Evolutionary conservation across 331 rosid species (phyloP).

Genomic region (Arachis monticola): DNA sequence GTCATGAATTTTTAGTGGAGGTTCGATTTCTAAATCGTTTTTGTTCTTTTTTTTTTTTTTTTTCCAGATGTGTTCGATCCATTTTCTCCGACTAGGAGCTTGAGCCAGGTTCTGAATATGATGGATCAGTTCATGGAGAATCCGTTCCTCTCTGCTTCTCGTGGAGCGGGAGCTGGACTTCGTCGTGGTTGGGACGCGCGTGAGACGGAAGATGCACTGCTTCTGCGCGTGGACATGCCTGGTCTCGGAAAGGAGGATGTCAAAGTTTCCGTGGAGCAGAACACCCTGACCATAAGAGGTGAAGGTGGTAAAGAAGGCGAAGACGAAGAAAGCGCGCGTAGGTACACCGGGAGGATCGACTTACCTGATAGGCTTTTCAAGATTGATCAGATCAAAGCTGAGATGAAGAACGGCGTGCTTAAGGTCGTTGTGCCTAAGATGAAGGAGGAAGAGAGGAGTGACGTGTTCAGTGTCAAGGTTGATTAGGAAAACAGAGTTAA

Average conservation of each 20-base stretch:
- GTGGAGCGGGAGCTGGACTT: constrained; percentile 58
- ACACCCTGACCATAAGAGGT: constrained; percentile 64
- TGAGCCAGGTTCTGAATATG: constrained; percentile 74
- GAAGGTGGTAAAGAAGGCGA: constrained; percentile 59
- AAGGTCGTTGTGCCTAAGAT: constrained; percentile 69
- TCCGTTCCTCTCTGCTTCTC: constrained; percentile 50
- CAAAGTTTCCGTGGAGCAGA: constrained; percentile 73
- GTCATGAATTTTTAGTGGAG: too few relatives aligned
- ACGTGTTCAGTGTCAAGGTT: constrained; percentile 50
- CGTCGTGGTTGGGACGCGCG: constrained; percentile 73
- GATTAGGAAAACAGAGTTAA: constrained; percentile 36
- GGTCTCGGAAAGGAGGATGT: constrained; percentile 73
- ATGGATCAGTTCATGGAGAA: constrained; percentile 77
- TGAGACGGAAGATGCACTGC: constrained; percentile 59
- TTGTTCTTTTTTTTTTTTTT: too few relatives aligned
- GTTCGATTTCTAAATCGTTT: too few relatives aligned
- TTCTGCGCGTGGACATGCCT: constrained; percentile 76
- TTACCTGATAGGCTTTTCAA: constrained; percentile 59
- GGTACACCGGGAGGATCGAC: constrained; percentile 66
- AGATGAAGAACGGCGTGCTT: constrained; percentile 85
- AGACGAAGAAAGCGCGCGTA: constrained; percentile 45
- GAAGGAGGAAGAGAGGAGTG: constrained; percentile 71
- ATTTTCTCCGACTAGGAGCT: constrained; percentile 59
- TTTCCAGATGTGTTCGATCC: constrained; percentile 70
- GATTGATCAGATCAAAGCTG: constrained; percentile 68